phyloP scores from a whole-genome alignment of 2,329 filamentous ascomycete species.

The Pestalotiopsis sp. region DNA sequence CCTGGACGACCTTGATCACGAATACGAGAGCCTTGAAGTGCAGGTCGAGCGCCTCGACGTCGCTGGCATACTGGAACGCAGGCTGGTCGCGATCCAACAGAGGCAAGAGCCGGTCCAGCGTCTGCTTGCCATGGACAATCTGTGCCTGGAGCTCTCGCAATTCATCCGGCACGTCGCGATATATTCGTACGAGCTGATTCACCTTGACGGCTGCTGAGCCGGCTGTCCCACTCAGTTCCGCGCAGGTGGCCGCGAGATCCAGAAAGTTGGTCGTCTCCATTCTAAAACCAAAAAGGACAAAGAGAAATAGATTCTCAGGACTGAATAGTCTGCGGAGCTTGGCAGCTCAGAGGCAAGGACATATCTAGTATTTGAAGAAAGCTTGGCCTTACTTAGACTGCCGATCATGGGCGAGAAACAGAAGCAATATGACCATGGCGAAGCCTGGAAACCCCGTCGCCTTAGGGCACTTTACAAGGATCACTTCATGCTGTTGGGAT shows the following conservation, averaged over 20 bases:
- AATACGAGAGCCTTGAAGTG: slow-evolving; percentile 12
- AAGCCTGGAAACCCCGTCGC: neutral
- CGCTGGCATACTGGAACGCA: slow-evolving; percentile 8
- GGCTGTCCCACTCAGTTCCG: slow-evolving; percentile 11
- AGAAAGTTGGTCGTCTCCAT: slow-evolving; percentile 2
- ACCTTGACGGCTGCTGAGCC: slow-evolving; percentile 14
- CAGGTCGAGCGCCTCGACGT: slow-evolving; percentile 7
- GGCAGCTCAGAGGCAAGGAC: neutral
- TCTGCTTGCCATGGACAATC: slow-evolving; percentile 9
- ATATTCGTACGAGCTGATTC: slow-evolving; percentile 16
- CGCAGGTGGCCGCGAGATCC: slow-evolving; percentile 16
- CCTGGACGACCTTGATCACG: slow-evolving; percentile 13
- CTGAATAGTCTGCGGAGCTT: neutral
- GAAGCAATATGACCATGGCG: neutral
- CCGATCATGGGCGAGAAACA: neutral
- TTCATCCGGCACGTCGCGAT: slow-evolving; percentile 12
- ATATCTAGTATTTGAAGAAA: neutral
- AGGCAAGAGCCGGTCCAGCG: slow-evolving; percentile 14
- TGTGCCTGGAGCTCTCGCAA: slow-evolving; percentile 14
- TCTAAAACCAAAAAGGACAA: neutral
- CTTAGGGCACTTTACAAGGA: neutral
- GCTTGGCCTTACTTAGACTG: neutral
- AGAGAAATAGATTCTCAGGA: neutral
- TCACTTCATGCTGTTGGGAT: neutral
- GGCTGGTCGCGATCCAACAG: slow-evolving; percentile 17